A percentile compares a stretch with the other conserved stretches of the same genome.
Evolutionary conservation across 2,329 filamentous ascomycete species (phyloP).

Genomic region (Xylariaceae sp.): DNA sequence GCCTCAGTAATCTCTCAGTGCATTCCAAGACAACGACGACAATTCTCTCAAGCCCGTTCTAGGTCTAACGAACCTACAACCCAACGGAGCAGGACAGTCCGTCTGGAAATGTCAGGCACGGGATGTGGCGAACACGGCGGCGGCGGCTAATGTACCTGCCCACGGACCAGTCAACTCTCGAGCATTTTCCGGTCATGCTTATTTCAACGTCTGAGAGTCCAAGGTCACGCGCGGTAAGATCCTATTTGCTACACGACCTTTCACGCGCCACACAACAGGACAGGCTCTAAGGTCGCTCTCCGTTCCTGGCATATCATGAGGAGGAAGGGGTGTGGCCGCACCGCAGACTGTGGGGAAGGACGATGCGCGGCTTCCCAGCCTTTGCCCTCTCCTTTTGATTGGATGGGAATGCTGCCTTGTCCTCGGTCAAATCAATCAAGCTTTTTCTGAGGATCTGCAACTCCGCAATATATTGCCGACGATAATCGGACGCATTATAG

Average conservation of each 20-base stretch:
- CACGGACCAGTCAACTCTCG: not conserved
- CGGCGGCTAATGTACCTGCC: slow-evolving; percentile 8
- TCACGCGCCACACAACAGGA: slow-evolving; percentile 6
- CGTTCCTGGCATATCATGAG: slow-evolving; percentile 14
- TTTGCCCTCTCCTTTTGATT: slow-evolving; percentile 5
- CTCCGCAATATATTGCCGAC: slow-evolving; percentile 7
- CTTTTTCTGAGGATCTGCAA: slow-evolving; percentile 4
- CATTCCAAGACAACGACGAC: no score
- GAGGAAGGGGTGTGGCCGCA: slow-evolving; percentile 6
- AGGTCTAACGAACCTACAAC: no score
- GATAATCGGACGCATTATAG: slow-evolving; percentile 1
- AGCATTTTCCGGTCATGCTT: slow-evolving; percentile 3
- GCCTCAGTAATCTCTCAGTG: no score
- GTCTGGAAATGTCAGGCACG: no score
- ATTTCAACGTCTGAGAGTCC: slow-evolving; percentile 2
- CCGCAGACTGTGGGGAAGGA: slow-evolving; percentile 11
- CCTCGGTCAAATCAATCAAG: not conserved
- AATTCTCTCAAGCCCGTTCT: no score
- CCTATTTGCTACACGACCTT: slow-evolving; percentile 8
- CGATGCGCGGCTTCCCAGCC: slow-evolving; percentile 2
- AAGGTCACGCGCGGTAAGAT: slow-evolving; percentile 6
- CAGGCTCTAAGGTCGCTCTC: not conserved
- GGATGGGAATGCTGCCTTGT: slow-evolving; percentile 2
- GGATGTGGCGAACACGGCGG: not conserved
- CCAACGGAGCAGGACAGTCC: no score